phyloP scores from a whole-genome alignment of 495 filamentous ascomycete species.

The Xylaria castorea region DNA sequence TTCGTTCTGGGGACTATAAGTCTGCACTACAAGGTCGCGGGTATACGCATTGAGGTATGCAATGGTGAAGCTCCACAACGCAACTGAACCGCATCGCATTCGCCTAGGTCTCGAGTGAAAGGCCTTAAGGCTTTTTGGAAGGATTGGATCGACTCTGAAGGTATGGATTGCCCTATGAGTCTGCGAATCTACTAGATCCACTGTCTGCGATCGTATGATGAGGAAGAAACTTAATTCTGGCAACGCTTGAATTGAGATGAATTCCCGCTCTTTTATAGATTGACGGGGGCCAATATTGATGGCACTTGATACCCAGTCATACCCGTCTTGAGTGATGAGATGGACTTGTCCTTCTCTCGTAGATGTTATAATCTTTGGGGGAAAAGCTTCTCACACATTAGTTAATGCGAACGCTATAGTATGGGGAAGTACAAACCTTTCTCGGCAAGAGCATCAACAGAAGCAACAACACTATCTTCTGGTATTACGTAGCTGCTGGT shows the following conservation, averaged over 20 bases:
- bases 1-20: conserved; percentile 57
- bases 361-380: conserved; percentile 41
- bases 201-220: conserved; percentile 52
- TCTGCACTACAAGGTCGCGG: conserved; percentile 61
- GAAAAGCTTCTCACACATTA: conserved; percentile 35
- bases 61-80: conserved; percentile 59
- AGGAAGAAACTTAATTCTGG: conserved; percentile 56
- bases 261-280: conserved; percentile 32
- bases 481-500: conserved; percentile 49
- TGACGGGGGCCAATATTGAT: conserved; percentile 31
- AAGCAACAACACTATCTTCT: conserved; percentile 51
- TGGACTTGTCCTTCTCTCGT: conserved; percentile 49
- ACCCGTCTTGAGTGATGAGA: conserved; percentile 47
- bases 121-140: conserved; percentile 57
- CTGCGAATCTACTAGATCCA: conserved; percentile 61
- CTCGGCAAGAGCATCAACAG: conserved; percentile 50
- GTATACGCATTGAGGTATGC: conserved; percentile 60
- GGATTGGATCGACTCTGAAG: conserved; percentile 63
- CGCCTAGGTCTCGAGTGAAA: conserved; percentile 54
- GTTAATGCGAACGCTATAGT: conserved; percentile 13
- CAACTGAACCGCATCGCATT: conserved; percentile 55
- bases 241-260: conserved; percentile 40
- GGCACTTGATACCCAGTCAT: conserved; percentile 46
- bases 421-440: conserved; percentile 40
- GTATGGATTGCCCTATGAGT: conserved; percentile 59